Base-by-base conservation (phyloP, 31 red algal genomes). In the Endocladia muricata region DNA sequence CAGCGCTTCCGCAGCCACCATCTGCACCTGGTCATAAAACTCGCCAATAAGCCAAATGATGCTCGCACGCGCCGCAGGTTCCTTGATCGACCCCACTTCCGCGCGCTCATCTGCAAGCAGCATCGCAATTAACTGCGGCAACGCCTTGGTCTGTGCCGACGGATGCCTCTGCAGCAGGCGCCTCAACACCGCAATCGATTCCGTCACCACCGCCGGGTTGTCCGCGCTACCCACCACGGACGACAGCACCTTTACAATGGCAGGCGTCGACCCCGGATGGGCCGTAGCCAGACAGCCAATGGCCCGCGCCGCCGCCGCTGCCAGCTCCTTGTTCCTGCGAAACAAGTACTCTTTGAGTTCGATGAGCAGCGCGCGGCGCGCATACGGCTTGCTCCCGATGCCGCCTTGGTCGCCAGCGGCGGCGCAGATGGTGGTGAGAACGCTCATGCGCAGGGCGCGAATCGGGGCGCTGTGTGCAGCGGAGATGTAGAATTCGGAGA, bases 41-140 rank as follows among this genome's bases (percentile, higher is more conserved):
- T 94, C 91, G 8, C 68, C 79, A 58, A 94, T 85, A 28, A 94
- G 73, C 91, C 91, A 94, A 35, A 88, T 78, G 21, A 94, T 84
- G 35, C 79, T 84, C 3, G 91, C 77, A 11, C 91, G 77, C 0
- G 91, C 91, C 11, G 77, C 83, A 0, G 91, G 71, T 25, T 82
- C 85, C n/a, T 69, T 49, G 25, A 94, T 68, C 1, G 38, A 32
- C 5, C 55, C 39, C 37, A 43, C 48, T 22, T 78, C 68, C 37
- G 30, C 35, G 7, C 68, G 64, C 34, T 61, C 63, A n/a, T 41
- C 72, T 17, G 73, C 41, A 38, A 92, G 74, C 8, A 92, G 70
- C 64, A 84, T 73, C 3, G 88, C 70, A 30, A 84, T 83, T 29
- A 94, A 70, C 68, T 88, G 79, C 35, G 68, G 77, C 17, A 94